These are phyloP conservation scores for Termitomyces sp. DNA, from an alignment of 768 basidiomycete species.

Conservation along the genomic window DNA sequence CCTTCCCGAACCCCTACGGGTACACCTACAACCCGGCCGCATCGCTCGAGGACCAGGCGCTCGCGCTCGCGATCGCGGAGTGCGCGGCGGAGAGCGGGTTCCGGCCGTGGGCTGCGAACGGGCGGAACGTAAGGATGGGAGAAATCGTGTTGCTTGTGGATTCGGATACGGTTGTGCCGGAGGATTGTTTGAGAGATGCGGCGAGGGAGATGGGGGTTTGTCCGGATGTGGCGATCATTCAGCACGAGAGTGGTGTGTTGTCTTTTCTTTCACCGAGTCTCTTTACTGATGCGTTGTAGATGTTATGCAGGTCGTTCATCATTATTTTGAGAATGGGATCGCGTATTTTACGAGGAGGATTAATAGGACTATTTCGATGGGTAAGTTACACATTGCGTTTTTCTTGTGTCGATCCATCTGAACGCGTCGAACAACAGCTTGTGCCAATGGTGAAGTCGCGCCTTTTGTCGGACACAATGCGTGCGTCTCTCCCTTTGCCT, in stretches of 20 bases:
- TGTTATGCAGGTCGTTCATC: slow-evolving; percentile 81
- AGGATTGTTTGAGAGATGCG: slow-evolving; percentile 84
- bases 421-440: no score
- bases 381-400: no score
- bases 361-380: slow-evolving; percentile 71
- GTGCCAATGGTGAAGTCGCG: slow-evolving; percentile 77
- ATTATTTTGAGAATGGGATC: slow-evolving; percentile 90
- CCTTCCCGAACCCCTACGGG: background rate
- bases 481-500: slow-evolving; percentile 12
- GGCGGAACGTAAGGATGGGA: slow-evolving; percentile 63
- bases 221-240: slow-evolving; percentile 79
- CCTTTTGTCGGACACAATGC: slow-evolving; percentile 88
- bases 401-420: no score
- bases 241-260: slow-evolving; percentile 66
- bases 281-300: slow-evolving; percentile 30
- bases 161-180: slow-evolving; percentile 73
- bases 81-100: slow-evolving; percentile 52
- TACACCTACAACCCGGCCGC: slow-evolving; percentile 22
- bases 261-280: no score
- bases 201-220: slow-evolving; percentile 76
- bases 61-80: slow-evolving; percentile 73
- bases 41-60: slow-evolving; percentile 66
- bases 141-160: slow-evolving; percentile 79
- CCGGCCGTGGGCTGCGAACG: slow-evolving; percentile 75
- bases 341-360: slow-evolving; percentile 81